phyloP scores from a whole-genome alignment of 2,329 filamentous ascomycete genomes.

The Ophiocordyceps robertsii region DNA sequence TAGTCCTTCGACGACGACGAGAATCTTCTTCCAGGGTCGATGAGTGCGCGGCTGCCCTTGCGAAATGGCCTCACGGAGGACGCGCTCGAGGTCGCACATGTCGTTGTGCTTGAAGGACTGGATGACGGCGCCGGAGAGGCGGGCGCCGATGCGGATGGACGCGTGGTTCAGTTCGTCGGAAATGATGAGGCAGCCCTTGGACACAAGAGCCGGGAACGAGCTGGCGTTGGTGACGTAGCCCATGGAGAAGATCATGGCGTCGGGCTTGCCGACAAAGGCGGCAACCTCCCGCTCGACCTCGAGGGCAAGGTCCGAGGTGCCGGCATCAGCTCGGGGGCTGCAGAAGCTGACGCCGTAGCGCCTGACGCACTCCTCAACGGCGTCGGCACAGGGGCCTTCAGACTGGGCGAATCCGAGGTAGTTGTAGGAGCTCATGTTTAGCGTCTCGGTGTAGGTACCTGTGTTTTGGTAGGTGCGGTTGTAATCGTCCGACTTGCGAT shows the following conservation, averaged over 20 bases:
- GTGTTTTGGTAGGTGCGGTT: conserved; percentile 83
- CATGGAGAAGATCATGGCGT: conserved; percentile 97
- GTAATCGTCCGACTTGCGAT: conserved; percentile 81
- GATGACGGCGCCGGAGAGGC: conserved; percentile 89
- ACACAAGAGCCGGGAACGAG: conserved; percentile 81
- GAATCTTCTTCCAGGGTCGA: conserved; percentile 97
- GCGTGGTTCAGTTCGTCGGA: conserved; percentile 97
- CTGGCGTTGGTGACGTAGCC: conserved; percentile 93
- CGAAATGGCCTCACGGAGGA: conserved; percentile 82
- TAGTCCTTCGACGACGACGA: conserved; percentile 89
- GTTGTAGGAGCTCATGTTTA: conserved; percentile 99
- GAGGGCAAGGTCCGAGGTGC: conserved; percentile 73
- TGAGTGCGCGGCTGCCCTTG: conserved; percentile 97
- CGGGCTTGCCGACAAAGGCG: conserved; percentile 83
- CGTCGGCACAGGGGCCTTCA: conserved; percentile 89
- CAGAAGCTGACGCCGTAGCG: conserved; percentile 75
- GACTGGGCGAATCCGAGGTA: conserved; percentile 98
- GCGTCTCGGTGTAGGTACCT: conserved; percentile 81
- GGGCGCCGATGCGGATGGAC: conserved; percentile 88
- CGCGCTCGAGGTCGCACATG: conserved; percentile 73
- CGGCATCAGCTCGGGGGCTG: conserved; percentile 71
- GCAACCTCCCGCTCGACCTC: conserved; percentile 89
- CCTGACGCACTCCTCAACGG: conserved; percentile 71
- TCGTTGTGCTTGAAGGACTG: conserved; percentile 97
- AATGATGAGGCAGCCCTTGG: conserved; percentile 86